Conservation (phyloP, 371 early-diverging fungal species). For the Circinella minor region DNA sequence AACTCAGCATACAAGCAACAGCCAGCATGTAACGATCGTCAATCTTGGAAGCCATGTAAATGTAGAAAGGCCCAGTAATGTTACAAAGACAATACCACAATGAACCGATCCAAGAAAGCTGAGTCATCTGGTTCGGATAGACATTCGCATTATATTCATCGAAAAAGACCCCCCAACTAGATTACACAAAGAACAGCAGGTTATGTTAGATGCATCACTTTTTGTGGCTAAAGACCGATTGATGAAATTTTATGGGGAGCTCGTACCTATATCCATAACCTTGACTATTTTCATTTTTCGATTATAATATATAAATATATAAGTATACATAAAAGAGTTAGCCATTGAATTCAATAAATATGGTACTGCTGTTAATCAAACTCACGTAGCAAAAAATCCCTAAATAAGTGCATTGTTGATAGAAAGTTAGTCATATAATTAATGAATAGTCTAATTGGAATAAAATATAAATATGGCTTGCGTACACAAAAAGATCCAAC, state of each 20-base stretch:
- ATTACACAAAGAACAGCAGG: neutral
- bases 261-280: conserved; percentile 31
- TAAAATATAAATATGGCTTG: neutral
- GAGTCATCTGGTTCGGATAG: conserved; percentile 34
- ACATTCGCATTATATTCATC: conserved; percentile 33
- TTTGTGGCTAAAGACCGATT: too few species aligned
- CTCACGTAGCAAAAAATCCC: conserved; percentile 45
- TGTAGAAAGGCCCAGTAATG: conserved; percentile 45
- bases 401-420: conserved; percentile 6
- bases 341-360: neutral
- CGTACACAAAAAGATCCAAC: conserved; percentile 51
- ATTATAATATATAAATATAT: neutral
- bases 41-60: conserved; percentile 44
- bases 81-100: conserved; percentile 42
- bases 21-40: conserved; percentile 18
- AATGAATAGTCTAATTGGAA: neutral
- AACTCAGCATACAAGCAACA: conserved; percentile 42
- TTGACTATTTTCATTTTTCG: conserved; percentile 23
- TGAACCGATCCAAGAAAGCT: conserved; percentile 48
- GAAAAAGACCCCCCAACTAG: conserved; percentile 45
- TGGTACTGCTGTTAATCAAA: neutral
- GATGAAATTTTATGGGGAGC: neutral
- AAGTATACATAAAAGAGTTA: neutral
- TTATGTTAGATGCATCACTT: too few species aligned
- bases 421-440: neutral